Conservation (phyloP, 352 stramenopile species). For the Phytophthora palmivora region DNA sequence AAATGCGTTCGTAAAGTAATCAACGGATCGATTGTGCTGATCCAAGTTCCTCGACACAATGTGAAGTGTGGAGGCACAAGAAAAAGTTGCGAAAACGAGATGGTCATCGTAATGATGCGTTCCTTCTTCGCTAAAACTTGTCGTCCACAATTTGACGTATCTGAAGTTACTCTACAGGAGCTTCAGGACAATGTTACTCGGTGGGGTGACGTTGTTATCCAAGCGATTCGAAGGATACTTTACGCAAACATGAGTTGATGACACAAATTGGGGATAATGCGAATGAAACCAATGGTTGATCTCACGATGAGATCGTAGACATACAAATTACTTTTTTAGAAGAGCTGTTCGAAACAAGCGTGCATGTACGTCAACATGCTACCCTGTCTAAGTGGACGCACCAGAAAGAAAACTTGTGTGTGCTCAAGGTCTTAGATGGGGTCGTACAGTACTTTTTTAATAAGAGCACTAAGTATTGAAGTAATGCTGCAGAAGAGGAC, state of each 20-base stretch:
- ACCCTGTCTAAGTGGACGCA: no score
- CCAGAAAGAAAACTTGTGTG: no score
- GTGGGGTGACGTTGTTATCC: slow-evolving; percentile 30
- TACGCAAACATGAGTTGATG: slow-evolving; percentile 3
- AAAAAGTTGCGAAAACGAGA: background rate
- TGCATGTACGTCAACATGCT: no score
- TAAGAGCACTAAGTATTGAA: no score
- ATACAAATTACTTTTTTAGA: no score
- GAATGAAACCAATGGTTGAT: no score
- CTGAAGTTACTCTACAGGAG: slow-evolving; percentile 9
- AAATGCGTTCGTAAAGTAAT: slow-evolving; percentile 32
- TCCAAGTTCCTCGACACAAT: slow-evolving; percentile 4
- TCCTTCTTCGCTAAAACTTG: slow-evolving; percentile 15
- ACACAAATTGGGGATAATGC: no score
- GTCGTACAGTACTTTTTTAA: no score
- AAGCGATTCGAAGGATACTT: slow-evolving; percentile 21
- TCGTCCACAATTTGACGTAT: slow-evolving; percentile 16
- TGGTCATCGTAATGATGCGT: slow-evolving; percentile 31
- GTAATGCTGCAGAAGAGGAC: no score
- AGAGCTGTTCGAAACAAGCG: no score
- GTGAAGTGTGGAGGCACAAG: background rate
- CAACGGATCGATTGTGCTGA: slow-evolving; percentile 13
- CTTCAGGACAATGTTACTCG: slow-evolving; percentile 17
- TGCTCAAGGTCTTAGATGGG: no score
- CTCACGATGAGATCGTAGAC: no score